These are phyloP conservation scores for Penicillium sp. DNA, from an alignment of 2,329 filamentous ascomycete species.

Conservation along the genomic window DNA sequence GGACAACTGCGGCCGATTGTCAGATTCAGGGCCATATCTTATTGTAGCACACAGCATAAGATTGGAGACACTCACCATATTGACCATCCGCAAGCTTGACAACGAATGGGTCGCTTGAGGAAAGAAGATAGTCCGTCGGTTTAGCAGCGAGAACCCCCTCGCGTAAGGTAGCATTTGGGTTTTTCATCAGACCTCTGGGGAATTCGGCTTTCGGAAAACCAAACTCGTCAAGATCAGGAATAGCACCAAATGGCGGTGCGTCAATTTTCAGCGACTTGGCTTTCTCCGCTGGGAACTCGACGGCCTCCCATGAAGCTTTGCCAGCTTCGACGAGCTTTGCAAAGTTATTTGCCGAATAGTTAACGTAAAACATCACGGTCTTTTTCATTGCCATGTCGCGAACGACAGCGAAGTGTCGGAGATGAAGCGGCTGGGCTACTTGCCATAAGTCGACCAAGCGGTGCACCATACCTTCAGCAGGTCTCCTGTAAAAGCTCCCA, in stretches of 20 bases:
- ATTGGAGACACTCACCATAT: conserved; percentile 27
- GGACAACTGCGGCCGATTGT: conserved; percentile 8
- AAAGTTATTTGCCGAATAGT: conserved; percentile 54
- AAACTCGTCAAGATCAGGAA: conserved; percentile 44
- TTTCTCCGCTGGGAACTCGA: conserved; percentile 38
- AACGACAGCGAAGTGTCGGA: conserved; percentile 56
- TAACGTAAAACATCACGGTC: conserved; percentile 51
- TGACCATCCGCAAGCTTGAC: conserved; percentile 29
- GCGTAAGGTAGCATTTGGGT: conserved; percentile 44
- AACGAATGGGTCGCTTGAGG: conserved; percentile 35
- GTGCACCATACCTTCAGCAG: conserved; percentile 51
- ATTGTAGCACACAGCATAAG: conserved; percentile 1
- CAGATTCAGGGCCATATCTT: conserved; percentile 5
- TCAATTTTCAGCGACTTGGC: conserved; percentile 28
- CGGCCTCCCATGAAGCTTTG: conserved; percentile 53
- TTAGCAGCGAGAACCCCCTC: conserved; percentile 37
- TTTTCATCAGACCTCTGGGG: conserved; percentile 36
- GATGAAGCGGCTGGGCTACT: conserved; percentile 55
- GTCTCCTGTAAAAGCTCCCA: conserved; percentile 53
- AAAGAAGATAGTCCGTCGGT: conserved; percentile 34
- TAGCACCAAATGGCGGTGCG: conserved; percentile 32
- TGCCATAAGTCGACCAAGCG: conserved; percentile 56
- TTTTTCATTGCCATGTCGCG: conserved; percentile 51
- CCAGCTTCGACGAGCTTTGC: conserved; percentile 51
- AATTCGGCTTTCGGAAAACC: conserved; percentile 44